Conservation (phyloP, 257 asterid genomes). For the Rubia yunnanensis region DNA sequence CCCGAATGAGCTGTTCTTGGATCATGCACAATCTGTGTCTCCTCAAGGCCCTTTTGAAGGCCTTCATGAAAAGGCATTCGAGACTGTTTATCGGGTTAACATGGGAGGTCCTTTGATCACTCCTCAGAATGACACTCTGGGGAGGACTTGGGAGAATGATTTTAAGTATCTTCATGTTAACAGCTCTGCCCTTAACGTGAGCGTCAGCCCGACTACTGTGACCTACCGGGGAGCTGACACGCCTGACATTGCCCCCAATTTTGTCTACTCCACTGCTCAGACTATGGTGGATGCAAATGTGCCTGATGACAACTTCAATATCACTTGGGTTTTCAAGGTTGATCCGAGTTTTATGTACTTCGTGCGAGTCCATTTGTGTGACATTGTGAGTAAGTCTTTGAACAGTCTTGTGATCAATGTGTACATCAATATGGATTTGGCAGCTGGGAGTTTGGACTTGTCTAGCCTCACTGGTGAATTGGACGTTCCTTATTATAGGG, state of each 20-base stretch:
- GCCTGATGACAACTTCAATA: constrained; percentile 29
- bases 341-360: constrained; percentile 34
- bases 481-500: constrained; percentile 30
- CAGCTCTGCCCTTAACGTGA: constrained; percentile 30
- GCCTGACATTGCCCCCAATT: constrained; percentile 36
- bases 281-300: constrained; percentile 40
- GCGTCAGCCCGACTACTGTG: constrained; percentile 27
- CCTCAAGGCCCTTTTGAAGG: constrained; percentile 29
- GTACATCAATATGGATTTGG: constrained; percentile 25
- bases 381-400: constrained; percentile 29
- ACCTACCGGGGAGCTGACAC: constrained; percentile 18
- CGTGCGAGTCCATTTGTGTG: constrained; percentile 38
- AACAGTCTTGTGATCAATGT: constrained; percentile 31
- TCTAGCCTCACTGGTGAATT: constrained; percentile 27
- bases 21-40: constrained; percentile 22
- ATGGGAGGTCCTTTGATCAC: constrained; percentile 42
- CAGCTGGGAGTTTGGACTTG: constrained; percentile 27
- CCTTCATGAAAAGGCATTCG: constrained; percentile 27
- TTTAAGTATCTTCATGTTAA: constrained; percentile 32
- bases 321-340: constrained; percentile 38
- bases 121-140: constrained; percentile 36
- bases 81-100: constrained; percentile 36
- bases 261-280: constrained; percentile 41
- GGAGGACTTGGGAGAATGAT: constrained; percentile 45
- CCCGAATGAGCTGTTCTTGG: constrained; percentile 34